Percentiles rank a stretch among this genome's conserved stretches.
phyloP scores from a whole-genome alignment of 768 basidiomycete genomes.

The Hygrocybe coccinea region DNA sequence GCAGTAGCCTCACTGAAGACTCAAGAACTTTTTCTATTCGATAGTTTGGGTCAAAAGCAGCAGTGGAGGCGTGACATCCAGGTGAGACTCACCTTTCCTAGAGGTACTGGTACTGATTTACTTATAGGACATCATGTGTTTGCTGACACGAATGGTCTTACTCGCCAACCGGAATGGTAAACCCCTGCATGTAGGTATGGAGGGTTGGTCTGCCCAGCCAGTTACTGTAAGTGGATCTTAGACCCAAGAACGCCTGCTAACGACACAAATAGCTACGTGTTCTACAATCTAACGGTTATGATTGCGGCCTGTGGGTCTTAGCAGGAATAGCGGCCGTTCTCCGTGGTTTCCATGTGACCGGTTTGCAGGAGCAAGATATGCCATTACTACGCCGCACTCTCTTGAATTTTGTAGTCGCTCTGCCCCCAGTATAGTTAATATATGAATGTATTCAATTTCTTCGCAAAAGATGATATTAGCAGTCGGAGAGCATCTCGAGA shows the following conservation, averaged over 20 bases:
- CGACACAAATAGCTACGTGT: no score
- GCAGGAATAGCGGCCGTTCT: slow-evolving; percentile 18
- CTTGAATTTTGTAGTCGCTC: slow-evolving; percentile 16
- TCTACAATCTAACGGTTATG: slow-evolving; percentile 14
- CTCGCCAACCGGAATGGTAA: slow-evolving; percentile 10
- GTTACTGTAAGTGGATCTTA: slow-evolving; percentile 1
- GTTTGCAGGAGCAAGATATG: slow-evolving; percentile 16
- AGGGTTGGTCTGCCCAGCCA: slow-evolving; percentile 12
- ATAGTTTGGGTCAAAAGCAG: slow-evolving; percentile 23
- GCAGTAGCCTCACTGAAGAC: slow-evolving; percentile 14
- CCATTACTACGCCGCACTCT: slow-evolving; percentile 1
- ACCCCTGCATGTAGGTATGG: not conserved
- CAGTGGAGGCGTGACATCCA: slow-evolving; percentile 9
- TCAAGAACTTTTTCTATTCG: slow-evolving; percentile 23
- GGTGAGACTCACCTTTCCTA: not conserved
- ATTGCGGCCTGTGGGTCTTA: slow-evolving; percentile 25
- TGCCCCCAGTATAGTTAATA: not conserved
- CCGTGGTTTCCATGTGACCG: slow-evolving; percentile 14
- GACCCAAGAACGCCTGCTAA: no score
- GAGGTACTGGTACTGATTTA: not conserved
- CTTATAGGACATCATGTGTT: slow-evolving; percentile 10
- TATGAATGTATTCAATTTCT: no score
- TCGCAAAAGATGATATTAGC: no score
- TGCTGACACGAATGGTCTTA: slow-evolving; percentile 8
- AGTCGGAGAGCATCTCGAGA: no score